Evolutionary conservation across 495 filamentous ascomycete species (phyloP).

Genomic region (Chlorociboria aeruginascens): DNA sequence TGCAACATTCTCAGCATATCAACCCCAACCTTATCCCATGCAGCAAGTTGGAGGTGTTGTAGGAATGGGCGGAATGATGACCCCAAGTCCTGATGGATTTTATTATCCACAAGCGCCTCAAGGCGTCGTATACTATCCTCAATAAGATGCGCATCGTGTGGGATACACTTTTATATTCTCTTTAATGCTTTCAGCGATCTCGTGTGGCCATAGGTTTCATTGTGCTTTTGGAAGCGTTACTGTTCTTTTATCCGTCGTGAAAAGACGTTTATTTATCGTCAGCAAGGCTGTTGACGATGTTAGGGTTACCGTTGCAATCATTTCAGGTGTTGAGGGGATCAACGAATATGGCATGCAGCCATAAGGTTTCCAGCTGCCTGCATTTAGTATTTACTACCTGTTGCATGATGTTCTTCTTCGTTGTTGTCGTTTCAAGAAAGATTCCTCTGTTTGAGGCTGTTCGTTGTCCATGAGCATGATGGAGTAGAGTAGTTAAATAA

Average conservation of each 20-base stretch:
- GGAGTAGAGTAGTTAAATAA: constrained; percentile 17
- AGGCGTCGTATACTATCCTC: constrained; percentile 55
- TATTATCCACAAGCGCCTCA: constrained; percentile 56
- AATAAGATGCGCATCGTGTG: constrained; percentile 26
- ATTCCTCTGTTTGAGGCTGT: constrained; percentile 5
- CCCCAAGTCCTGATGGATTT: constrained; percentile 54
- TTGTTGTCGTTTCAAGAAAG: constrained; percentile 20
- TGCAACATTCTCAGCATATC: constrained; percentile 36
- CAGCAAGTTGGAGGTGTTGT: constrained; percentile 40
- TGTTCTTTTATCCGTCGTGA: constrained; percentile 11
- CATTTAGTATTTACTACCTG: constrained; percentile 6
- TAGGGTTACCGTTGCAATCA: too few species aligned
- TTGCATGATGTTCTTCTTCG: constrained; percentile 18
- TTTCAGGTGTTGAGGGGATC: too few species aligned
- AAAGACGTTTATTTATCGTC: constrained; percentile 15
- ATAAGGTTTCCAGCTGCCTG: constrained; percentile 13
- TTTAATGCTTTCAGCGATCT: constrained; percentile 22
- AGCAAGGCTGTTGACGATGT: neutral
- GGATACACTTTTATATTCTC: constrained; percentile 14
- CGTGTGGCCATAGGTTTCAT: constrained; percentile 19
- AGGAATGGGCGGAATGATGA: constrained; percentile 74
- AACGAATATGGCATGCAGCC: constrained; percentile 5
- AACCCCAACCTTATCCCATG: constrained; percentile 27
- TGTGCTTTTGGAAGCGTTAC: constrained; percentile 20
- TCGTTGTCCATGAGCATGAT: neutral